phyloP scores from a whole-genome alignment of 2,329 filamentous ascomycete species.

The Hypoxylon sp. region DNA sequence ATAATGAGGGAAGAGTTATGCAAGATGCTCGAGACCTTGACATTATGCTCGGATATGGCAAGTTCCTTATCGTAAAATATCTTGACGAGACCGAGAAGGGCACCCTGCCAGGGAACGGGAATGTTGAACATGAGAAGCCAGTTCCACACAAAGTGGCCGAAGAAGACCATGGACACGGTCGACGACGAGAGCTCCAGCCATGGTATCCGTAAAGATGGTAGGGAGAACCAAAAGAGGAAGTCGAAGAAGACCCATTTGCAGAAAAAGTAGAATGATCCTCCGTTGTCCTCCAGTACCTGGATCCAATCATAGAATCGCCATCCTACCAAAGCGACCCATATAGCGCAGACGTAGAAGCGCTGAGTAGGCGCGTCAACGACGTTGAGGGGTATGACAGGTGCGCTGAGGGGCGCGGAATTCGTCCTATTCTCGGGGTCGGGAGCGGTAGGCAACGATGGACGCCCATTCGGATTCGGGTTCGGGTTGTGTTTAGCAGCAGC shows the following conservation, averaged over 20 bases:
- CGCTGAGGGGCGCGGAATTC: slow-evolving; percentile 40
- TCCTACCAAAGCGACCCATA: slow-evolving; percentile 78
- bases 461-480: slow-evolving; percentile 40
- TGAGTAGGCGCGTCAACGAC: slow-evolving; percentile 91
- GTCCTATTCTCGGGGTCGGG: slow-evolving; percentile 57
- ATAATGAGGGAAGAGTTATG: slow-evolving; percentile 94
- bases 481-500: slow-evolving; percentile 55
- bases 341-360: slow-evolving; percentile 82
- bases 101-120: slow-evolving; percentile 77
- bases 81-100: slow-evolving; percentile 76
- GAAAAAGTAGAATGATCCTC: slow-evolving; percentile 88
- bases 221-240: slow-evolving; percentile 82
- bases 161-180: slow-evolving; percentile 74
- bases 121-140: slow-evolving; percentile 94
- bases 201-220: slow-evolving; percentile 89
- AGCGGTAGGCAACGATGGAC: slow-evolving; percentile 54
- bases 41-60: slow-evolving; percentile 89
- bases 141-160: slow-evolving; percentile 76
- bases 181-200: slow-evolving; percentile 92
- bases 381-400: slow-evolving; percentile 80
- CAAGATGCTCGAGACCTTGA: slow-evolving; percentile 85
- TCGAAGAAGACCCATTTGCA: slow-evolving; percentile 94
- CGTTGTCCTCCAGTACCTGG: slow-evolving; percentile 78
- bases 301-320: slow-evolving; percentile 92
- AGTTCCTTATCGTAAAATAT: slow-evolving; percentile 91